Conservation (phyloP, 306 rosid genomes). For the Rosa chinensis region DNA sequence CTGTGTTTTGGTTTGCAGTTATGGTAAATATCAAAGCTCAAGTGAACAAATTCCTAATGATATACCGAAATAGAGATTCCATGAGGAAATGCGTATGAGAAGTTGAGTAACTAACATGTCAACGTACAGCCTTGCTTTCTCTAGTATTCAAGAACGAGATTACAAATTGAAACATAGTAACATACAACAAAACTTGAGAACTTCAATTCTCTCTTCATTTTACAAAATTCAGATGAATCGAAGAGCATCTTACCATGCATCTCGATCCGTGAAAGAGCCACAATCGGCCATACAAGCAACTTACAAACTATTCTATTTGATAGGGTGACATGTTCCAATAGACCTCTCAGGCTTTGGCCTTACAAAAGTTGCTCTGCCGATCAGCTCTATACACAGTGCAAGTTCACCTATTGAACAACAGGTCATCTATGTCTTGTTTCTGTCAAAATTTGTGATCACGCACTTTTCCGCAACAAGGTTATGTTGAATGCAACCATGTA, state of each 20-base stretch:
- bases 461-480: background rate
- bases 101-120: background rate
- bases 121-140: background rate
- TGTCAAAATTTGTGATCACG: background rate
- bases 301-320: background rate
- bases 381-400: background rate
- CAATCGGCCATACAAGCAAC: background rate
- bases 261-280: background rate
- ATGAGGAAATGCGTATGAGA: background rate
- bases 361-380: background rate
- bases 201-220: background rate
- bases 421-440: background rate
- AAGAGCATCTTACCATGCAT: background rate
- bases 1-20: background rate
- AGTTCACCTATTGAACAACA: too few species aligned
- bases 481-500: background rate
- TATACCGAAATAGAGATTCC: background rate
- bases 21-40: background rate
- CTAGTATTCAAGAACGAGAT: background rate
- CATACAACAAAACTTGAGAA: background rate
- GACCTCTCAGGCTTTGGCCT: background rate
- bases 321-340: background rate
- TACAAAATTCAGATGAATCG: background rate
- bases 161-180: background rate
- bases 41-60: background rate